These are phyloP conservation scores for Leccinum pellstonianum DNA, from an alignment of 768 basidiomycete species.

Conservation along the genomic window DNA sequence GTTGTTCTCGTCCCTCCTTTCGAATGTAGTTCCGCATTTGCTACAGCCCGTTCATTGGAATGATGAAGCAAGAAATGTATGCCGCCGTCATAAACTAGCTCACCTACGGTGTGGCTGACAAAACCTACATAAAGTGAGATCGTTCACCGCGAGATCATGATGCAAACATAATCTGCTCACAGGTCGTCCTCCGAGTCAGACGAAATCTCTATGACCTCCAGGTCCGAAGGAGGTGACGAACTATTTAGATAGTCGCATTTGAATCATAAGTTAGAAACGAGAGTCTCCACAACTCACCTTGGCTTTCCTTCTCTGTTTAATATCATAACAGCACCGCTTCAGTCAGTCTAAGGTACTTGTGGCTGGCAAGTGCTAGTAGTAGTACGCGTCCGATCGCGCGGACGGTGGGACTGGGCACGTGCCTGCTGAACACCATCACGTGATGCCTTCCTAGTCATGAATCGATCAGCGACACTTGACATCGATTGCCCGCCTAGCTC, in stretches of 20 bases:
- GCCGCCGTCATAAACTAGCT: not conserved
- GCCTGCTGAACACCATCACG: conserved; percentile 18
- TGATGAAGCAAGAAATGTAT: not conserved
- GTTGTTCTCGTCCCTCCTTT: not conserved
- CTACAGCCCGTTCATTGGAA: conserved; percentile 7
- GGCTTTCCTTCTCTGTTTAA: conserved; percentile 50
- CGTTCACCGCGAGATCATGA: not conserved
- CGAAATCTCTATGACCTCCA: conserved; percentile 54
- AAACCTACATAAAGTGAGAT: conserved; percentile 7
- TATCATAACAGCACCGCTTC: conserved; percentile 24
- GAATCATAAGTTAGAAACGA: not conserved
- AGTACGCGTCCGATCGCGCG: not conserved
- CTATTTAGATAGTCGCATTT: not conserved
- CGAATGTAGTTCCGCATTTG: not conserved
- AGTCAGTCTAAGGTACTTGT: no score
- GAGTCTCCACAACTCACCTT: conserved; percentile 23
- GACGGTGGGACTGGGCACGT: conserved; percentile 9
- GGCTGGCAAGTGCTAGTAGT: no score
- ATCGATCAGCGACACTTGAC: conserved; percentile 23
- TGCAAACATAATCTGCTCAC: conserved; percentile 22
- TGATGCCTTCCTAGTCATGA: conserved; percentile 23
- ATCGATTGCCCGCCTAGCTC: conserved; percentile 56
- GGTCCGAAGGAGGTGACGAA: not conserved
- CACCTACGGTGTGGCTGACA: conserved; percentile 11
- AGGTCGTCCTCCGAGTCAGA: conserved; percentile 44